These are phyloP conservation scores for Pulicaria dysenterica DNA, from an alignment of 129 eudicot genomes.

Conservation along the genomic window DNA sequence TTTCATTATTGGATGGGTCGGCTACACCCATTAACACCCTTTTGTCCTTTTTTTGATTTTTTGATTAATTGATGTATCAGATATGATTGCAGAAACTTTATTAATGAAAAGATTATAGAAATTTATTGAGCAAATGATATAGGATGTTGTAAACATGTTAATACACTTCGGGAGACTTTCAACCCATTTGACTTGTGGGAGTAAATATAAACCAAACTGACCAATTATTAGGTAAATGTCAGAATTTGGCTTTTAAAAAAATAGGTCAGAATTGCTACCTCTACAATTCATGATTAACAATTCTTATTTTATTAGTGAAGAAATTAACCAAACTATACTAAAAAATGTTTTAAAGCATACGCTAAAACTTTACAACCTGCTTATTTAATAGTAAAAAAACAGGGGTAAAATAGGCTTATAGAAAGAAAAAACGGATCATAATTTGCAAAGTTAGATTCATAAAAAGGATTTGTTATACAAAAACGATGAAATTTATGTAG, in stretches of 20 bases:
- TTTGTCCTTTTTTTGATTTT: not conserved
- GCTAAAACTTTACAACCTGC: not conserved
- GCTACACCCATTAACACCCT: not conserved
- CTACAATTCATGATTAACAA: not conserved
- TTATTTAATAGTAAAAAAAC: not conserved
- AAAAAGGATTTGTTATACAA: not conserved
- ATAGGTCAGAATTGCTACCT: not conserved
- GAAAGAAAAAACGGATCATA: not conserved
- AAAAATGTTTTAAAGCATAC: not conserved
- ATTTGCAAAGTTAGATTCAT: not conserved
- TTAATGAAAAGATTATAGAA: not conserved
- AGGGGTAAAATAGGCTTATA: not conserved
- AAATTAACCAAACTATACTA: not conserved
- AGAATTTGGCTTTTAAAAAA: too few species aligned
- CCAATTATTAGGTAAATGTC: not conserved
- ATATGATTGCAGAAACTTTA: not conserved
- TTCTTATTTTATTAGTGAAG: not conserved
- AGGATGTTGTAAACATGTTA: not conserved
- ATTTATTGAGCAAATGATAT: not conserved
- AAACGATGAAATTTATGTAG: not conserved
- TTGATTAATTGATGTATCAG: not conserved
- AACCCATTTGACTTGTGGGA: not conserved
- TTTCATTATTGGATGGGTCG: not conserved
- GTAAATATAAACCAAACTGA: not conserved
- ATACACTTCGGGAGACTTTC: not conserved